Conservation (phyloP, 2,329 filamentous ascomycete genomes). For the Setomelanomma holmii region DNA sequence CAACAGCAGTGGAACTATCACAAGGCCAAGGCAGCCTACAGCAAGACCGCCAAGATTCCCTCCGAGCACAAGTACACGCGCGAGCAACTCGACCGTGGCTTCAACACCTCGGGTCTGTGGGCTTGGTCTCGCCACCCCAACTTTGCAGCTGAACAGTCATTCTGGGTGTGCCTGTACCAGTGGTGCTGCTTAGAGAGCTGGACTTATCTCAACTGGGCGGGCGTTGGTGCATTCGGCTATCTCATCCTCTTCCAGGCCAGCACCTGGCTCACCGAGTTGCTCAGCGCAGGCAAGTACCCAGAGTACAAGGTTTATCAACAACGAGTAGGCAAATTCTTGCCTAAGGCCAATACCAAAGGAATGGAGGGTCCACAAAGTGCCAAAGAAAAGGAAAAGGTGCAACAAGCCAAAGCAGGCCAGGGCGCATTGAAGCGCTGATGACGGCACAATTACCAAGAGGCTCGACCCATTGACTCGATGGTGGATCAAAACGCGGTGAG, state of each 20-base stretch:
- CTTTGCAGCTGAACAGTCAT: slow-evolving; percentile 87
- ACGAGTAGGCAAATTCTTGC: slow-evolving; percentile 83
- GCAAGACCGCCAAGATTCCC: slow-evolving; percentile 74
- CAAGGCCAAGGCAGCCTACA: slow-evolving; percentile 78
- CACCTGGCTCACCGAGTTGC: slow-evolving; percentile 83
- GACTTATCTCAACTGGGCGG: slow-evolving; percentile 79
- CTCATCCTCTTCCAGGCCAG: slow-evolving; percentile 87
- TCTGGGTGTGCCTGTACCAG: slow-evolving; percentile 88
- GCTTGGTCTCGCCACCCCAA: slow-evolving; percentile 91
- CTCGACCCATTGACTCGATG: too few relatives aligned
- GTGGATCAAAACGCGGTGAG: too few relatives aligned
- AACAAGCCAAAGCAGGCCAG: slow-evolving; percentile 28
- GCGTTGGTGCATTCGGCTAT: slow-evolving; percentile 71
- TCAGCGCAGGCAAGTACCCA: slow-evolving; percentile 82
- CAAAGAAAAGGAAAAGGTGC: slow-evolving; percentile 29
- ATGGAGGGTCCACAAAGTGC: slow-evolving; percentile 36
- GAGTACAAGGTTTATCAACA: slow-evolving; percentile 87
- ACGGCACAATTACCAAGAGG: background rate
- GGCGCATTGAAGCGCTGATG: slow-evolving; percentile 16
- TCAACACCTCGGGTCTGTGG: slow-evolving; percentile 84
- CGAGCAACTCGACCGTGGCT: slow-evolving; percentile 86
- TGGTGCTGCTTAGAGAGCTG: slow-evolving; percentile 82
- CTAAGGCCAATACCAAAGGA: slow-evolving; percentile 54
- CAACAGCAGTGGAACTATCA: slow-evolving; percentile 95
- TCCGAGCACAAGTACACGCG: slow-evolving; percentile 66